These are phyloP conservation scores for Hemileia vastatrix DNA, from an alignment of 1,284 basidiomycete species.

Conservation along the genomic window DNA sequence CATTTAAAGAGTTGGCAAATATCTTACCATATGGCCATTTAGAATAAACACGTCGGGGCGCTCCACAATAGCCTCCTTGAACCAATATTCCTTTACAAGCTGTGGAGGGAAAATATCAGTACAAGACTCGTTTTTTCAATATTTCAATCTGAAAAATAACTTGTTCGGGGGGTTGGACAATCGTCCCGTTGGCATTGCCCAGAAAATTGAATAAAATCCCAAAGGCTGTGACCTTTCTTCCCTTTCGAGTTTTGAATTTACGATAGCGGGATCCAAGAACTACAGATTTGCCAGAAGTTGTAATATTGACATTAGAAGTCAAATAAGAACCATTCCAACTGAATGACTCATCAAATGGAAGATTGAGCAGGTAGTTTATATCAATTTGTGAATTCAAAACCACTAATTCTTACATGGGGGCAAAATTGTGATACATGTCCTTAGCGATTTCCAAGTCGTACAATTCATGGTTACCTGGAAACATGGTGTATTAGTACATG, in stretches of 20 bases:
- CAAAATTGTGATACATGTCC: constrained; percentile 28
- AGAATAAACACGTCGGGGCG: constrained; percentile 72
- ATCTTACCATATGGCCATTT: constrained; percentile 50
- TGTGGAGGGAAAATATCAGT: neutral
- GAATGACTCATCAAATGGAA: no score
- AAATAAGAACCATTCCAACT: constrained; percentile 61
- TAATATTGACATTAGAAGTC: constrained; percentile 76
- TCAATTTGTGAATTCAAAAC: constrained; percentile 24
- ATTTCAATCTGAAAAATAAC: constrained; percentile 60
- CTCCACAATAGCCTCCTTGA: constrained; percentile 63
- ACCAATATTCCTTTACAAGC: constrained; percentile 49
- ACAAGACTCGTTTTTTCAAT: constrained; percentile 2
- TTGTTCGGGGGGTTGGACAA: constrained; percentile 33
- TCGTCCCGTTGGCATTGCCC: constrained; percentile 56
- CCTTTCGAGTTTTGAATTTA: constrained; percentile 66
- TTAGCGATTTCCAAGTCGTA: constrained; percentile 25
- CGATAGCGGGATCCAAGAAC: constrained; percentile 48
- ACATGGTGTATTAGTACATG: no score
- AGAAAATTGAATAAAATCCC: constrained; percentile 70
- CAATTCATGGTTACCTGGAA: constrained; percentile 41
- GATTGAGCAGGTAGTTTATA: no score
- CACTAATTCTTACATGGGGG: constrained; percentile 24
- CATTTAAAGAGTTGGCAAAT: neutral
- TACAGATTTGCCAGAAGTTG: constrained; percentile 52
- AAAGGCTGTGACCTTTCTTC: constrained; percentile 62